These are phyloP conservation scores for Quercus aquifolioides DNA, from an alignment of 306 rosid species.

Conservation along the genomic window DNA sequence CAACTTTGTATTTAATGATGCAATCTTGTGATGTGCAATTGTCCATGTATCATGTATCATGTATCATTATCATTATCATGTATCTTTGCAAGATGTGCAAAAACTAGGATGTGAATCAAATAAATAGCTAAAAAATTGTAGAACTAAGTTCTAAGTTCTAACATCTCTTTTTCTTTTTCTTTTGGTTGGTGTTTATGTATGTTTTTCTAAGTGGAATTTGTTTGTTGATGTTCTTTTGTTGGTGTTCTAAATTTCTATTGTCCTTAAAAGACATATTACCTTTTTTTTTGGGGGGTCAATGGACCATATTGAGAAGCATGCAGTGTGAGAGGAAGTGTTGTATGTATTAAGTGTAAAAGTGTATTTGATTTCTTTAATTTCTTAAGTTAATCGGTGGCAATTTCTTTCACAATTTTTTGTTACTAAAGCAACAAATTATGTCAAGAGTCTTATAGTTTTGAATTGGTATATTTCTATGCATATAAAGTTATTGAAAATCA, in stretches of 20 bases:
- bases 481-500: no score
- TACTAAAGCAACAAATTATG: no score
- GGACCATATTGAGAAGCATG: no score
- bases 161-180: background rate
- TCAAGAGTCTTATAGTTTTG: no score
- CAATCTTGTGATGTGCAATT: background rate
- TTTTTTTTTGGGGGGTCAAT: no score
- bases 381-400: no score
- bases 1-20: conserved; percentile 2
- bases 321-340: no score
- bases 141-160: background rate
- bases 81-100: background rate
- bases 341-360: no score
- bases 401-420: no score
- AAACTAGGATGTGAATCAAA: background rate
- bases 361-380: no score
- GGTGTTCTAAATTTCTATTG: background rate
- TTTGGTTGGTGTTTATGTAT: background rate
- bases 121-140: background rate
- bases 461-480: no score
- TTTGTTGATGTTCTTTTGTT: background rate
- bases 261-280: background rate
- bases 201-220: background rate
- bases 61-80: background rate
- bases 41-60: background rate